Evolutionary conservation across 345 rosid species (phyloP).

Genomic region (Schrenkiella parvula): DNA sequence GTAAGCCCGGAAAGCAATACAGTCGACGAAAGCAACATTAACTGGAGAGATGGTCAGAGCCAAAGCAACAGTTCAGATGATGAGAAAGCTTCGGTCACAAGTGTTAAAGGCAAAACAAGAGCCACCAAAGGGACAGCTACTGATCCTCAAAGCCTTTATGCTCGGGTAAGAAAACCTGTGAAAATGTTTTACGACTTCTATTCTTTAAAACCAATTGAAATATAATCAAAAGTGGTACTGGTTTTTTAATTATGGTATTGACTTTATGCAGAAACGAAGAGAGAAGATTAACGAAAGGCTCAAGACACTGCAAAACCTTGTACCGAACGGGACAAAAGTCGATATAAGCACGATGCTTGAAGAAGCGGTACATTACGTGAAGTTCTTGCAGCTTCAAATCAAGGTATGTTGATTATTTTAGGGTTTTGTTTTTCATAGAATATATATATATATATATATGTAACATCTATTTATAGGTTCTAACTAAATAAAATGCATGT

Average conservation of each 20-base stretch:
- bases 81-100: slow-evolving; percentile 53
- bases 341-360: slow-evolving; percentile 96
- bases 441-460: background rate
- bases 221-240: background rate
- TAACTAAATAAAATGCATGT: background rate
- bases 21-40: slow-evolving; percentile 38
- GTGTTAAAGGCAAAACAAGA: slow-evolving; percentile 59
- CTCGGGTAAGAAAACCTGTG: slow-evolving; percentile 50
- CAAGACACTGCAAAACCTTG: slow-evolving; percentile 71
- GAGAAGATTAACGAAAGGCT: slow-evolving; percentile 82
- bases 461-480: background rate
- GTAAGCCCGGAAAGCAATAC: slow-evolving; percentile 23
- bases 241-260: background rate
- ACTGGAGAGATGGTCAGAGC: slow-evolving; percentile 50
- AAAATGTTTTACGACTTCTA: background rate
- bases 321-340: slow-evolving; percentile 92
- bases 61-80: slow-evolving; percentile 60
- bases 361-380: slow-evolving; percentile 88
- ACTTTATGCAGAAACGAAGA: slow-evolving; percentile 64
- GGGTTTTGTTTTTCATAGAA: background rate
- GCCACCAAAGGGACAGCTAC: slow-evolving; percentile 82
- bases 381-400: slow-evolving; percentile 86
- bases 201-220: background rate
- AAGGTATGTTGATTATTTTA: slow-evolving; percentile 41
- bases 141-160: slow-evolving; percentile 95